A percentile compares a stretch with the other conserved stretches of the same genome.
Conservation (phyloP, 2,329 filamentous ascomycete species). For the Aspergillus calidoustus region DNA sequence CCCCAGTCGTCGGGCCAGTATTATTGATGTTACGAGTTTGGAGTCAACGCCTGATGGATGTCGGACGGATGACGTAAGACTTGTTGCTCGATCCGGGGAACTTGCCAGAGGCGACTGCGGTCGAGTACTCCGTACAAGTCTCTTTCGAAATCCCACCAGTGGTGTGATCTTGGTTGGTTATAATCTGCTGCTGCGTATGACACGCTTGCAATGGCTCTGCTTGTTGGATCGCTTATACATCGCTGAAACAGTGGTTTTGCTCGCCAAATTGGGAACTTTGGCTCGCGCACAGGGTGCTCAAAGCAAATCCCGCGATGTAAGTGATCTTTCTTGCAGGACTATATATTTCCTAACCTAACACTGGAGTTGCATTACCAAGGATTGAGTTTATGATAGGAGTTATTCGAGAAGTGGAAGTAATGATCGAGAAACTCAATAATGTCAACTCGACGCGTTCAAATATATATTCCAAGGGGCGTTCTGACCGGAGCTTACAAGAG, state of each 20-base stretch:
- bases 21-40: constrained; percentile 16
- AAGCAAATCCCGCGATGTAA: no score
- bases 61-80: constrained; percentile 43
- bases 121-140: constrained; percentile 6
- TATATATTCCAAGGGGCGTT: not conserved
- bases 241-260: no score
- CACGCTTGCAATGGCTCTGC: no score
- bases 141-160: not conserved
- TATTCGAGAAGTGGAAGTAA: not conserved
- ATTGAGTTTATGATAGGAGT: not conserved
- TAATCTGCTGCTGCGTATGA: not conserved
- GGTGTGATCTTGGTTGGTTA: not conserved
- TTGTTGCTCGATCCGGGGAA: constrained; percentile 38
- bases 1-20: not conserved
- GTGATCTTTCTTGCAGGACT: no score
- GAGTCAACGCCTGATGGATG: constrained; percentile 8
- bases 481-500: not conserved
- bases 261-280: no score
- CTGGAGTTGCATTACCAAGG: no score
- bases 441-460: not conserved
- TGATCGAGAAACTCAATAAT: not conserved
- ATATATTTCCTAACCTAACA: no score
- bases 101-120: constrained; percentile 31
- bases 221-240: no score
- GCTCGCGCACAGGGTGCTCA: no score